Conservation (phyloP, 2,329 filamentous ascomycete genomes). For the Elsinoe necatrix region DNA sequence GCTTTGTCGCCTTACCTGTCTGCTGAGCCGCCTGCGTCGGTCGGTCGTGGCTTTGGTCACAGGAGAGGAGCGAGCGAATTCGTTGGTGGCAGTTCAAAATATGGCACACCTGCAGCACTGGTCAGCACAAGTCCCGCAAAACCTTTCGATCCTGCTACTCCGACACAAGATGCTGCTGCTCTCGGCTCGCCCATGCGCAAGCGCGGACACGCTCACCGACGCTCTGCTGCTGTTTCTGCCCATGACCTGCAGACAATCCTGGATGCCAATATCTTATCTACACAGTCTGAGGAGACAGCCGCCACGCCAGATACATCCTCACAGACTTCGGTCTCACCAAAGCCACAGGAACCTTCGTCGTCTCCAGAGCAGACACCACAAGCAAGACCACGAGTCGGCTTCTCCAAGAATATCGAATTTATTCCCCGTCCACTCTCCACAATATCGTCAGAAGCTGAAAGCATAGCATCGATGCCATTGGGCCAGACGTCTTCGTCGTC, state of each 20-base stretch:
- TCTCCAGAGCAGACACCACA: conserved; percentile 10
- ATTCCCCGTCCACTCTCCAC: conserved; percentile 75
- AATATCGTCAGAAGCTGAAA: conserved; percentile 76
- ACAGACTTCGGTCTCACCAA: not conserved
- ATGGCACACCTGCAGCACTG: conserved; percentile 42
- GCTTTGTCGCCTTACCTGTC: conserved; percentile 34
- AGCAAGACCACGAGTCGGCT: conserved; percentile 62
- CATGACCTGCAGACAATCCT: conserved; percentile 69
- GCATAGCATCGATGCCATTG: conserved; percentile 54
- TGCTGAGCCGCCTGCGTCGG: conserved; percentile 32
- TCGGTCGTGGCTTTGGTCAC: conserved; percentile 54
- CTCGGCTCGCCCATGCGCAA: conserved; percentile 46
- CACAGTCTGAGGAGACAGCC: conserved; percentile 1
- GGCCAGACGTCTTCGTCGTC: conserved; percentile 4
- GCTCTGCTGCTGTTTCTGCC: conserved; percentile 72
- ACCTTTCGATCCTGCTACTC: conserved; percentile 50
- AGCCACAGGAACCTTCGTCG: not conserved
- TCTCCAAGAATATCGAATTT: conserved; percentile 75
- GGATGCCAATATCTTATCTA: conserved; percentile 38
- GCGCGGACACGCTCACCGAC: conserved; percentile 68
- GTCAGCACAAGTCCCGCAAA: conserved; percentile 65
- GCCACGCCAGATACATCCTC: conserved; percentile 11
- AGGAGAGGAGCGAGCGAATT: conserved; percentile 78
- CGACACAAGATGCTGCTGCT: conserved; percentile 42
- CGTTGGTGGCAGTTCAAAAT: conserved; percentile 59